Base-by-base conservation (phyloP, 495 filamentous ascomycete species). In the Apodospora peruviana region DNA sequence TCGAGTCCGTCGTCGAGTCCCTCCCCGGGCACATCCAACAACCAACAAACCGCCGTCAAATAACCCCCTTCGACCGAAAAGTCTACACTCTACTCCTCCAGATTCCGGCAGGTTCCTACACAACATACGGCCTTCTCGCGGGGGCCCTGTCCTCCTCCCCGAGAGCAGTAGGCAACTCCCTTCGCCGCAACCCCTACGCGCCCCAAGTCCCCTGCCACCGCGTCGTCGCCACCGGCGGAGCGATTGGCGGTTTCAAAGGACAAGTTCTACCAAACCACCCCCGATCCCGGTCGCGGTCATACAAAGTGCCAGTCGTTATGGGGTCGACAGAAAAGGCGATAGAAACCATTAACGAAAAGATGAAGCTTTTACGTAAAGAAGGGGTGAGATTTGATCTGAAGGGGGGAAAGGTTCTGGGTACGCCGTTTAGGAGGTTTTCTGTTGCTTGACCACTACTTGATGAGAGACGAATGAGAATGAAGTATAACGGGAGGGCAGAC, bases 161-260 rank as follows among this genome's bases (percentile, higher is more conserved):
- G 21, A 75, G 89, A 1, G 89, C 89, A 2, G 83, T 95, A 2
- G 89, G 89, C 10, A 87, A 84, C 49, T 88, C 88, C 0, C 78
- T 88, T 59, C 76, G 87, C 18, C 75, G 71, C 14, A 88, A 87
- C 52, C 84, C 83, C 0, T 87, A 80, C 53, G 84, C 84, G 32
- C 84, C 85, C 0, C 69, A 73, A 27, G 83, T 87, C 22, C 70
- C 75, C 19, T 73, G 73, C 60, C 71, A 81, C 67, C 62, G 79
- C 45, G 65, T 76, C 52, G 60, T 79, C 20, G 59, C 76, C 8
- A 71, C 68, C 10, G 63, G 59, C 20, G 61, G 70, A n/a, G 35
- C 59, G 0, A 64, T 79, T 4, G 76, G 76, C 37, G 76, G 76
- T 7, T 79, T 78, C 65, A 75, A 75, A 56, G 76, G 76, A 45